Evolutionary conservation across 1,139 yeast genomes (phyloP), one percentile per base, ranked within the genome.

Genomic region (Hyphopichia pseudoburtonii): DNA sequence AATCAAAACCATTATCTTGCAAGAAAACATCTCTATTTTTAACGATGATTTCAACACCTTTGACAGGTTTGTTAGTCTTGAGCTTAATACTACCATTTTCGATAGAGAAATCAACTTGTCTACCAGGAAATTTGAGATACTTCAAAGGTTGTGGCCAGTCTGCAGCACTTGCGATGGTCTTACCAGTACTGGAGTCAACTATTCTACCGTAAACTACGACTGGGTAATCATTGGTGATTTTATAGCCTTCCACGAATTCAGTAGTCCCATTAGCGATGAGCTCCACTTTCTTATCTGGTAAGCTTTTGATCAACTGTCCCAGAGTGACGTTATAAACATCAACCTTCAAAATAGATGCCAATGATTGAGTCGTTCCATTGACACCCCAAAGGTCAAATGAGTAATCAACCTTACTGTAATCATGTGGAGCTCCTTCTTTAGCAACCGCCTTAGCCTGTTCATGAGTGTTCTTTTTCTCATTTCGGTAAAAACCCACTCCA

Each of bases 71-170:
- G 39, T 63, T 52, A 2, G 70, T 21, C 15, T 62, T 50, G 35
- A 55, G 36, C 7, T 27, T 43, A 7, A 59, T 39, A 5, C 37
- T 23, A 3, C 54, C 62, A 19, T 51, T 47, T 22, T 50, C 47
- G 14, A 53, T 51, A 5, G 33, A 29, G 29, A 42, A 18, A 4
- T 39, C 31, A 8, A 56, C 45, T 5, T 43, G 27, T 34, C 54
- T 43, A 11, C 47, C 44, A 3, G 59, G 57, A 46, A 69, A 60
- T 28, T 55, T 51, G 26, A 70, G 50, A 43, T 68, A 62, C 46
- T 75, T 75, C 42, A 76, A 54, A 11, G 80, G 80, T 47, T 76
- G 78, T 3, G 80, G 80, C 80, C 80, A 75, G 44, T 73, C 77
- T 10, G 62, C 58, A 7, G 68, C 64, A 36, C 64, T 50, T 8